Conservation (phyloP, 2,329 filamentous ascomycete genomes). For the Grosmannia penicillata region DNA sequence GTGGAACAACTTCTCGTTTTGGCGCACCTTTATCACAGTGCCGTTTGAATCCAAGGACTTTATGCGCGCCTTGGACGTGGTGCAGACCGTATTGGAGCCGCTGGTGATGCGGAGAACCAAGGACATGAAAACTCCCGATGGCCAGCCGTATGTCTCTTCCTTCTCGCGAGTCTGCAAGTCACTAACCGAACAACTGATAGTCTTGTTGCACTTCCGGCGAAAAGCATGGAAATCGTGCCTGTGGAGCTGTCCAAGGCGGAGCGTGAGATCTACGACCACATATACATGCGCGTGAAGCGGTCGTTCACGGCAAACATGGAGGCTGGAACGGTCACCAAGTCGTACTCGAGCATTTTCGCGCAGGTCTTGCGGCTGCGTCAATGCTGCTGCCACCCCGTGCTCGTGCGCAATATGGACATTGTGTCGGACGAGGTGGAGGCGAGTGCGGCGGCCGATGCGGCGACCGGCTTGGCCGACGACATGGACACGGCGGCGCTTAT, state of each 20-base stretch:
- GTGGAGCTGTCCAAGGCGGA: slow-evolving; percentile 77
- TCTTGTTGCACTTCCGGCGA: slow-evolving; percentile 68
- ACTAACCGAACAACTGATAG: slow-evolving; percentile 15
- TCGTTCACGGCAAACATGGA: slow-evolving; percentile 79
- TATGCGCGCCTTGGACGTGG: slow-evolving; percentile 82
- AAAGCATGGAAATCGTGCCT: slow-evolving; percentile 71
- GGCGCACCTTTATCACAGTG: slow-evolving; percentile 96
- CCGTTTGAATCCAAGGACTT: slow-evolving; percentile 95
- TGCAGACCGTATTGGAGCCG: slow-evolving; percentile 91
- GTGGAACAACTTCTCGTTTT: slow-evolving; percentile 98
- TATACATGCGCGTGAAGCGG: slow-evolving; percentile 67
- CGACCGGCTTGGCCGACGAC: slow-evolving; percentile 74
- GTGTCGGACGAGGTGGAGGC: slow-evolving; percentile 82
- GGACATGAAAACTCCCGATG: slow-evolving; percentile 91
- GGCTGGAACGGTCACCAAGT: slow-evolving; percentile 84
- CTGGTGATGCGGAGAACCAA: slow-evolving; percentile 92
- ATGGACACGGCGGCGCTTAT: slow-evolving; percentile 89
- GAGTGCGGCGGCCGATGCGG: slow-evolving; percentile 60
- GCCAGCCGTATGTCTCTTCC: slow-evolving; percentile 27
- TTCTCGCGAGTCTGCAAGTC: neutral
- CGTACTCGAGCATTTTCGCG: slow-evolving; percentile 92
- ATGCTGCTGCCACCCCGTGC: slow-evolving; percentile 81
- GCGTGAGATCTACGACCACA: slow-evolving; percentile 82
- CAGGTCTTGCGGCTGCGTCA: slow-evolving; percentile 89
- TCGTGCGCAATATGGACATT: slow-evolving; percentile 73